phyloP scores from a whole-genome alignment of 768 basidiomycete genomes.

The Boletus vermiculosoides region DNA sequence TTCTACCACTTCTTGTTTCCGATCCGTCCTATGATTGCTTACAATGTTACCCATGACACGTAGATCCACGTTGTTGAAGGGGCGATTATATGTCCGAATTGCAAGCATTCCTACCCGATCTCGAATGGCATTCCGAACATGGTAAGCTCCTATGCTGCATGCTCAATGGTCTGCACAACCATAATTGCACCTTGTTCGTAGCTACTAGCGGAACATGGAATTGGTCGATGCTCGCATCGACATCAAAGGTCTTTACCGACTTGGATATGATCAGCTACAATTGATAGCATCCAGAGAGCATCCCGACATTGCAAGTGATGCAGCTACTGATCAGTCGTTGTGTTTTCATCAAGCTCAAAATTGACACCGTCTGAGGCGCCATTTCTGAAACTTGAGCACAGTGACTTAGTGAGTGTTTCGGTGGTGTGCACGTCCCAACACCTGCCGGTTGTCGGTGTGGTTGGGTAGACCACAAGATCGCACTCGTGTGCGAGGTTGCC shows the following conservation, averaged over 20 bases:
- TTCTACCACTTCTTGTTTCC: constrained; percentile 4
- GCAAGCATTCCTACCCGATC: constrained; percentile 88
- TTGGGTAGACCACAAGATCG: too few species aligned
- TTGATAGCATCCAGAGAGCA: not conserved
- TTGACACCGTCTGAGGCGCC: not conserved
- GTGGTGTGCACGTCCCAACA: too few species aligned
- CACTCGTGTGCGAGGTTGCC: too few species aligned
- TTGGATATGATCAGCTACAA: too few species aligned
- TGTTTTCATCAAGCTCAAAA: too few species aligned
- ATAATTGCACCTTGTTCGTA: constrained; percentile 31
- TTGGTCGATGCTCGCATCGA: constrained; percentile 40
- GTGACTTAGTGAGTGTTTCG: too few species aligned
- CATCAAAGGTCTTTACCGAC: not conserved
- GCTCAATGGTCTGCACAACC: not conserved
- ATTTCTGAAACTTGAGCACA: too few species aligned
- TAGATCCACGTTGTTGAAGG: constrained; percentile 94
- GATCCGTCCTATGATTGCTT: not conserved
- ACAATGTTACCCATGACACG: not conserved
- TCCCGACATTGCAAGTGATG: not conserved
- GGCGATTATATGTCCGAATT: constrained; percentile 89
- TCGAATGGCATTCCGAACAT: constrained; percentile 97
- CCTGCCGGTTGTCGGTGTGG: too few species aligned
- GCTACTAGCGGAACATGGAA: constrained; percentile 93
- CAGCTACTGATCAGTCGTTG: not conserved
- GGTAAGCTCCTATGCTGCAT: constrained; percentile 48